phyloP scores from a whole-genome alignment of 2,329 filamentous ascomycete species.

The Westerdykella sp. region DNA sequence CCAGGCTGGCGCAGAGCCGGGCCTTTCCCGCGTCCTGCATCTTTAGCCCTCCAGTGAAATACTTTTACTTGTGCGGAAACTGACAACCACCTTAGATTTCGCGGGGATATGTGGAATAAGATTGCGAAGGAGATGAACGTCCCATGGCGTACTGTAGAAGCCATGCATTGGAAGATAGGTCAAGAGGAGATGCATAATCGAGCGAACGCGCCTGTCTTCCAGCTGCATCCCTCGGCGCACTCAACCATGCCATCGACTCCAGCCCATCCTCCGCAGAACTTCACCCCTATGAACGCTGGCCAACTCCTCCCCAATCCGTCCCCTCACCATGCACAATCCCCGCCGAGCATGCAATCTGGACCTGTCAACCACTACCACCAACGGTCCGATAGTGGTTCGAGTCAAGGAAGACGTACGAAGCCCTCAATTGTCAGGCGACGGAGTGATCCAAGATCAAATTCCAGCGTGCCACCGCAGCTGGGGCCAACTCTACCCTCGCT shows the following conservation, averaged over 20 bases:
- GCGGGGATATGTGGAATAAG: slow-evolving; percentile 95
- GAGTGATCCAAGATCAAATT: slow-evolving; percentile 24
- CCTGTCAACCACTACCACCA: slow-evolving; percentile 27
- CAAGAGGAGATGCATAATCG: slow-evolving; percentile 90
- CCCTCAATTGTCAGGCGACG: slow-evolving; percentile 32
- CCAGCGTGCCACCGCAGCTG: slow-evolving; percentile 34
- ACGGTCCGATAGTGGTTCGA: slow-evolving; percentile 29
- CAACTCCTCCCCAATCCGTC: slow-evolving; percentile 27
- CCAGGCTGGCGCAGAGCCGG: background rate
- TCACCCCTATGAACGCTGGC: slow-evolving; percentile 36
- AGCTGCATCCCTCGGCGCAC: slow-evolving; percentile 41
- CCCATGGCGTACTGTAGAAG: slow-evolving; percentile 91
- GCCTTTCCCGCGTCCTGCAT: background rate
- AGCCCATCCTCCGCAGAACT: slow-evolving; percentile 25
- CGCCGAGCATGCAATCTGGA: slow-evolving; percentile 5
- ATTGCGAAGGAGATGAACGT: slow-evolving; percentile 92
- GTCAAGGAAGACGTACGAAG: slow-evolving; percentile 26
- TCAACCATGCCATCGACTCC: slow-evolving; percentile 25
- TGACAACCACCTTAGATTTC: slow-evolving; percentile 62
- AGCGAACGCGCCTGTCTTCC: slow-evolving; percentile 82
- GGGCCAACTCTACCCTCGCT: slow-evolving; percentile 29
- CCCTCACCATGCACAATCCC: slow-evolving; percentile 16
- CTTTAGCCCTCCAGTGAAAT: background rate
- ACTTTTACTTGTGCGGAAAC: background rate
- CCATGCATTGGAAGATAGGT: slow-evolving; percentile 97